phyloP scores from a whole-genome alignment of 768 basidiomycete species.

The Leccinum disarticulatum region DNA sequence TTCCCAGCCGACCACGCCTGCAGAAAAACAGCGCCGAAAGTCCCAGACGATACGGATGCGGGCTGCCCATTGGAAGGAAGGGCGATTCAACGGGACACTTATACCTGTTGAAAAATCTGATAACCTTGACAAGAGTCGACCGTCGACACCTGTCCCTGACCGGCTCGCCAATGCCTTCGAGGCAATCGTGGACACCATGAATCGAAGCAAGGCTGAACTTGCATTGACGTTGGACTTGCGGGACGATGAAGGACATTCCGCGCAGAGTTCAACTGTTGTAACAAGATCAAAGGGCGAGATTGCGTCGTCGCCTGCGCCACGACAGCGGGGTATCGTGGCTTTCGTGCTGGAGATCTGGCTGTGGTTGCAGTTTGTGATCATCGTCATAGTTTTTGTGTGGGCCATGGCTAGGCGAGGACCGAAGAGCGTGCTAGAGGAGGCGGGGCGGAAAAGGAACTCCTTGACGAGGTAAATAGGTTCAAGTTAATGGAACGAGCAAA shows the following conservation, averaged over 20 bases:
- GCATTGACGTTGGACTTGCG: conserved; percentile 10
- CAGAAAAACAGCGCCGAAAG: conserved; percentile 36
- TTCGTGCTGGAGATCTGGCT: conserved; percentile 77
- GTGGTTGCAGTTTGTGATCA: conserved; percentile 77
- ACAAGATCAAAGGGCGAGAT: conserved; percentile 6
- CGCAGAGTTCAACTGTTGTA: background rate
- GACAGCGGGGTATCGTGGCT: conserved; percentile 36
- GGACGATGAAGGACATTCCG: conserved; percentile 8
- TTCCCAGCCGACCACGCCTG: conserved; percentile 15
- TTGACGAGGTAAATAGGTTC: conserved; percentile 9
- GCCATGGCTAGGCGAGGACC: conserved; percentile 80
- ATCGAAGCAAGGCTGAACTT: conserved; percentile 18
- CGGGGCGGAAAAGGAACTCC: conserved; percentile 31
- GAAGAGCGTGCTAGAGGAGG: conserved; percentile 59
- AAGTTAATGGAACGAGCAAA: background rate
- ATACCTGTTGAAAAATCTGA: conserved; percentile 18
- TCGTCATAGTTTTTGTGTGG: conserved; percentile 76
- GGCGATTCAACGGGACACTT: conserved; percentile 46
- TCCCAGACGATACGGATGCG: conserved; percentile 56
- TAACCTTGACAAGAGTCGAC: conserved; percentile 21
- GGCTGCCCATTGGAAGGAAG: conserved; percentile 59
- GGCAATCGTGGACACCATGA: conserved; percentile 44
- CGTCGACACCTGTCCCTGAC: conserved; percentile 38
- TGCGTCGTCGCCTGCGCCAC: conserved; percentile 19
- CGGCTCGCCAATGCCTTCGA: conserved; percentile 46